Evolutionary conservation across 2,329 filamentous ascomycete genomes (phyloP).

Genomic region (Chaetomium strumarium): DNA sequence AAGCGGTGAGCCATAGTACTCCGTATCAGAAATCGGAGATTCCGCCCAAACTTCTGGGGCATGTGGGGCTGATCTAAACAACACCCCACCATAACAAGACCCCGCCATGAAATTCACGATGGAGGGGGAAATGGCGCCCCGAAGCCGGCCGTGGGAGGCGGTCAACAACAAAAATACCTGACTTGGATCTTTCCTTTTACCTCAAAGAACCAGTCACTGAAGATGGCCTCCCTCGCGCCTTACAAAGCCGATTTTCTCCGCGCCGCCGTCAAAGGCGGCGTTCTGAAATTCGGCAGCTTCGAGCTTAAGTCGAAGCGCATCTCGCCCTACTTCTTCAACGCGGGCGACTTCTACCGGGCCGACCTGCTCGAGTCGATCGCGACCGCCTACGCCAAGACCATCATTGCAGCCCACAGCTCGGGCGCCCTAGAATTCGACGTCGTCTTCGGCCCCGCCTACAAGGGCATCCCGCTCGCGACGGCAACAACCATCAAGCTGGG

Average conservation of each 20-base stretch:
- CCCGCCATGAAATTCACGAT: conserved; percentile 16
- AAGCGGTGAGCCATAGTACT: conserved; percentile 15
- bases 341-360: conserved; percentile 80
- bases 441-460: conserved; percentile 92
- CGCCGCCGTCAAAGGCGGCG: conserved; percentile 60
- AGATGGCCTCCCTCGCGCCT: conserved; percentile 45
- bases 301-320: conserved; percentile 86
- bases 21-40: no score
- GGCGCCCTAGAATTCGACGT: conserved; percentile 62
- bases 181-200: background rate
- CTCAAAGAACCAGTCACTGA: conserved; percentile 9
- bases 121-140: conserved; percentile 7
- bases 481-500: conserved; percentile 71
- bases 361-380: conserved; percentile 72
- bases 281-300: conserved; percentile 77
- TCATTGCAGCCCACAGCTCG: conserved; percentile 43
- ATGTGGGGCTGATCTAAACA: background rate
- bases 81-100: background rate
- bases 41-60: background rate
- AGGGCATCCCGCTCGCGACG: conserved; percentile 87
- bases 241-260: conserved; percentile 71
- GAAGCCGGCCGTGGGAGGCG: background rate
- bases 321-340: conserved; percentile 98
- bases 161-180: no score
- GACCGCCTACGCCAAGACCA: conserved; percentile 69